A percentile compares a stretch with the other conserved stretches of the same genome.
phyloP scores from a whole-genome alignment of 768 basidiomycete genomes.

The Auricularia sp. region DNA sequence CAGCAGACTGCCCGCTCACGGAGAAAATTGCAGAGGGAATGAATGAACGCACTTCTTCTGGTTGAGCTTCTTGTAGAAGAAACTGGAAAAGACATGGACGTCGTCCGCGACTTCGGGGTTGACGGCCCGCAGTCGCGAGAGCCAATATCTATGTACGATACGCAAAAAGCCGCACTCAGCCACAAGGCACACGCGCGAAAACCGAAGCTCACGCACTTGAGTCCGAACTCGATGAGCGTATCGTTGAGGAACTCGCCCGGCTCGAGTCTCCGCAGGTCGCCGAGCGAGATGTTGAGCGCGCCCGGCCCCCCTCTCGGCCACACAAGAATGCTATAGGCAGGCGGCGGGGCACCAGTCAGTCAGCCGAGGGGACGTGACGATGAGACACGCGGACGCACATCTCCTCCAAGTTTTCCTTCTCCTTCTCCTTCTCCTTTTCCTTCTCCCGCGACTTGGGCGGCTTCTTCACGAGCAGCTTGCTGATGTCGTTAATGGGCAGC shows the following conservation, averaged over 20 bases:
- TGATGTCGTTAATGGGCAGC: not conserved
- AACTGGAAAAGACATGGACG: slow-evolving; percentile 90
- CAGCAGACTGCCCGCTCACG: not conserved
- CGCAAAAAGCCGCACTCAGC: not conserved
- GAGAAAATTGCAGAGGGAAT: not conserved
- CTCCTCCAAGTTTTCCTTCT: not conserved
- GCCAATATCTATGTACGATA: slow-evolving; percentile 49
- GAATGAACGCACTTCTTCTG: slow-evolving; percentile 42
- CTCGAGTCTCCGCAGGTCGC: slow-evolving; percentile 63
- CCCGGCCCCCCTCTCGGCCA: slow-evolving; percentile 65
- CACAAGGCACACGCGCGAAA: not conserved
- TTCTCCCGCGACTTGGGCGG: not conserved
- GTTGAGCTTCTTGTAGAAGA: slow-evolving; percentile 93
- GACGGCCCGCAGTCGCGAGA: slow-evolving; percentile 38
- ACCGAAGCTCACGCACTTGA: slow-evolving; percentile 52
- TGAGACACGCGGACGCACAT: not conserved
- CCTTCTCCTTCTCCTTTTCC: not conserved
- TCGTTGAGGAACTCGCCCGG: slow-evolving; percentile 90
- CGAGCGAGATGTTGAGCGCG: slow-evolving; percentile 71
- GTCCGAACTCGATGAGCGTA: slow-evolving; percentile 89
- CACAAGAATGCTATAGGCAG: slow-evolving; percentile 48
- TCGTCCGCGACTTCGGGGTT: slow-evolving; percentile 58
- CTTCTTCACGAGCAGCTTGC: not conserved
- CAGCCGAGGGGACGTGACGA: too few relatives aligned
- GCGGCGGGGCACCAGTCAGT: too few relatives aligned